These are phyloP conservation scores for Talaromyces sp. DNA, from an alignment of 2,329 filamentous ascomycete genomes.

Conservation along the genomic window DNA sequence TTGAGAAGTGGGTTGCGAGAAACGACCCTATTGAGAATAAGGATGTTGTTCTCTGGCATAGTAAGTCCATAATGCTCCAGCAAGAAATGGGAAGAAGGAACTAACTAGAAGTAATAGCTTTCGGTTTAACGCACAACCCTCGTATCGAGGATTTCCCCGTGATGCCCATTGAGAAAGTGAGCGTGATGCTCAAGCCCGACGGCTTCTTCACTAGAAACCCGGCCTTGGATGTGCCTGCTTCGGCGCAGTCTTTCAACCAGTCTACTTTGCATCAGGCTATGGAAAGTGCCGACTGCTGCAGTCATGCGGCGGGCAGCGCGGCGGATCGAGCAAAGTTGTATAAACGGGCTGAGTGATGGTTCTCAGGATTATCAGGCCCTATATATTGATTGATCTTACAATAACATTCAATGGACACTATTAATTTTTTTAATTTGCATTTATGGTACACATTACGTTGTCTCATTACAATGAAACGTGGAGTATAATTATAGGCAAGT, in stretches of 20 bases:
- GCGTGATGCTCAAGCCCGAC: conserved; percentile 44
- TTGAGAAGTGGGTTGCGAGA: conserved; percentile 27
- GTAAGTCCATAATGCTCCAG: conserved; percentile 20
- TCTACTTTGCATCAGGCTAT: conserved; percentile 26
- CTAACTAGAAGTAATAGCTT: conserved; percentile 20
- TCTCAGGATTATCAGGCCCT: neutral
- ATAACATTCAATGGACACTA: neutral
- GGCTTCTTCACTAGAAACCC: conserved; percentile 51
- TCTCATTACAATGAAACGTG: neutral
- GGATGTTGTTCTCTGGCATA: conserved; percentile 40
- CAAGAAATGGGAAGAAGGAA: conserved; percentile 21
- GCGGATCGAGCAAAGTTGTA: conserved; percentile 27
- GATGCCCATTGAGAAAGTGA: conserved; percentile 56
- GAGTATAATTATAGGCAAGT: neutral
- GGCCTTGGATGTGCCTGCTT: conserved; percentile 42
- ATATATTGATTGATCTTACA: neutral
- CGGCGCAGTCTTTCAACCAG: conserved; percentile 37
- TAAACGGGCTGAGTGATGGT: conserved; percentile 20
- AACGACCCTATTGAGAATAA: conserved; percentile 30
- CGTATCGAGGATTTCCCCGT: conserved; percentile 62
- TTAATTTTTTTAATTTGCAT: neutral
- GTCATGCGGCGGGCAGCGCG: conserved; percentile 11
- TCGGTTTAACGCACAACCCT: conserved; percentile 59
- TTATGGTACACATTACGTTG: neutral
- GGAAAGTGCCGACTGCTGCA: conserved; percentile 14